Base-by-base conservation (phyloP, 805 yeast species). In the Lachancea cidri region DNA sequence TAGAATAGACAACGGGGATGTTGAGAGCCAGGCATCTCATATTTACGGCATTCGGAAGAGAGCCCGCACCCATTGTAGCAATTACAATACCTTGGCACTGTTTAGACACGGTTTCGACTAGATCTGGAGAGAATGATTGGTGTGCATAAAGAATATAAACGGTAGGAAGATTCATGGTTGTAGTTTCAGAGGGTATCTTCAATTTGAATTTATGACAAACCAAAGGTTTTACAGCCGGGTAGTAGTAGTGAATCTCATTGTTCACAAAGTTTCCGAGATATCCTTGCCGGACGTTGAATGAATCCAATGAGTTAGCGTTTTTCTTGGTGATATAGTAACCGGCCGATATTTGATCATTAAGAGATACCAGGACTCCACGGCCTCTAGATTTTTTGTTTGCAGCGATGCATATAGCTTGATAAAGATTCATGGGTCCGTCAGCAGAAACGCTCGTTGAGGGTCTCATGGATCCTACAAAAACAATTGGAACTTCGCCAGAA, bases 31-130 rank as follows among this genome's bases (percentile, higher is more conserved):
- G 16, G 67, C 64, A 54, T n/a, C 62, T 59, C 33, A 66, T 65
- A 46, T 74, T 76, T 2, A 81, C 74, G 13, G 55, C 62, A 4
- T 71, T 74, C 18, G 77, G 68, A 60, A 81, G 58, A 2, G 83
- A 76, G 1, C 87, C 87, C 1, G 86, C 84, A 29, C 87, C 87
- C 72, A 80, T 74, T 2, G 84, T 77, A 0, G 86, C 87, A 37
- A 81, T 62, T 1, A 81, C 79, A 13, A 81, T 54, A 5, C 86
- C 87, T 33, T 69, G 67, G 18, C 71, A 70, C 15, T 70, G 66
- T 22, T 69, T 68, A 6, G 74, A 67, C 0, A 75, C 70, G 13
- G 77, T 47, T 24, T 68, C 68, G 4, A 81, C 65, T 13, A 80
- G 44, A 35, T 65, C 65, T 25, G 74, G 65, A 41, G 75, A 71